A percentile compares a stretch with the other conserved stretches of the same genome.
Evolutionary conservation across 331 rosid genomes (phyloP).

Genomic region (Cucumis variabilis): DNA sequence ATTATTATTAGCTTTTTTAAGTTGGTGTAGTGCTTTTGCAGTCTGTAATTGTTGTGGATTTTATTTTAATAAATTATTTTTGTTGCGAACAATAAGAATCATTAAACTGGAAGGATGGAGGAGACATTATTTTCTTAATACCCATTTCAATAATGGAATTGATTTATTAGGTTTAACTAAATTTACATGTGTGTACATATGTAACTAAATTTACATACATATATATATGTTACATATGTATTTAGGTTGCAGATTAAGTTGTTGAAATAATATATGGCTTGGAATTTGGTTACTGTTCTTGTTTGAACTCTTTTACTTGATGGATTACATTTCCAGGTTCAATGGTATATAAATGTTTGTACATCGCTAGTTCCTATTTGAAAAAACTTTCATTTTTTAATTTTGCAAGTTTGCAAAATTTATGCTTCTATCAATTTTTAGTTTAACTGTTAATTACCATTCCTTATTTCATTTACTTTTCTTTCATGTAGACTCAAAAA

Average conservation of each 20-base stretch:
- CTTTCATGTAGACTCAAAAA: conserved; percentile 72
- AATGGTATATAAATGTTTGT: too few species aligned
- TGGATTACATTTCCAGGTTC: too few species aligned
- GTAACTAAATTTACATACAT: too few species aligned
- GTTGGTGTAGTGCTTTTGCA: not conserved
- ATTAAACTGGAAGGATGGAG: not conserved
- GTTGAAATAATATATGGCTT: too few species aligned
- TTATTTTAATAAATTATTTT: not conserved
- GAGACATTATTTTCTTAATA: not conserved
- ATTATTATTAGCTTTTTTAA: too few species aligned
- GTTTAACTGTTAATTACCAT: not conserved
- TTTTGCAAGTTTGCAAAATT: conserved; percentile 22
- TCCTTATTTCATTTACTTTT: not conserved
- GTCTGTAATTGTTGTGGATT: not conserved
- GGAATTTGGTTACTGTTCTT: too few species aligned
- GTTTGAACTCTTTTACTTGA: too few species aligned
- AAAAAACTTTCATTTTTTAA: conserved; percentile 55
- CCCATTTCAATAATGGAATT: not conserved
- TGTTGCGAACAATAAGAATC: conserved; percentile 4
- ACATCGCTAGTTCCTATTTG: conserved; percentile 75
- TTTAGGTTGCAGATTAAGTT: too few species aligned
- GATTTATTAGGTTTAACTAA: not conserved
- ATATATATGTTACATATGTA: too few species aligned
- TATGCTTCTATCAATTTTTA: not conserved
- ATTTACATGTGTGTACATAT: too few species aligned